Evolutionary conservation across 108 stramenopile genomes (phyloP).

Genomic region (Cyclostephanos tholiformis): DNA sequence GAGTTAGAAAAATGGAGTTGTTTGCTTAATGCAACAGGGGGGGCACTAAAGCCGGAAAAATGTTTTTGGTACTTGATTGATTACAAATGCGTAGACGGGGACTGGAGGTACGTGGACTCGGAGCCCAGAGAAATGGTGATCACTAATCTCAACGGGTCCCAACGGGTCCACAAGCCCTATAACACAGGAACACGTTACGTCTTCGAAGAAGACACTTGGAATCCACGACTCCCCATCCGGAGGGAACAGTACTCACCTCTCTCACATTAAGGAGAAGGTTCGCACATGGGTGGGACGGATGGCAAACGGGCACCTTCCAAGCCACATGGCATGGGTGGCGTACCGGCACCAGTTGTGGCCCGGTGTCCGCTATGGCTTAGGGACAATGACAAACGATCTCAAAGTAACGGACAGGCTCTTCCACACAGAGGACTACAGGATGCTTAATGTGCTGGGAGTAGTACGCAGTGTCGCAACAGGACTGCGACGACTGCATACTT

Average conservation of each 20-base stretch:
- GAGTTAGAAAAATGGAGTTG: neutral
- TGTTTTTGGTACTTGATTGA: too few species aligned
- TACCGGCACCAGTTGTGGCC: too few species aligned
- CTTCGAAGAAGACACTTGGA: neutral
- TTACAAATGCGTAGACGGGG: neutral
- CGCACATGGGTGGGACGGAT: neutral
- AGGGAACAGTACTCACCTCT: neutral
- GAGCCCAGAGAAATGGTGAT: neutral
- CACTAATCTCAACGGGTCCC: too few species aligned
- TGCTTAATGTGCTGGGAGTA: too few species aligned
- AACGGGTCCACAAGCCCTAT: neutral
- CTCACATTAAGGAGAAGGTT: neutral
- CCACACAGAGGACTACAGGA: too few species aligned
- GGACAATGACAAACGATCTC: too few species aligned
- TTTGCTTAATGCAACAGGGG: neutral
- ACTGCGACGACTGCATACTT: too few species aligned
- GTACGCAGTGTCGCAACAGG: too few species aligned
- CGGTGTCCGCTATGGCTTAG: too few species aligned
- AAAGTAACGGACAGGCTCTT: too few species aligned
- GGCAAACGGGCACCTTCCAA: neutral
- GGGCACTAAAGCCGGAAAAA: neutral
- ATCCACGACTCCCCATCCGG: neutral
- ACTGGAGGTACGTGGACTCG: neutral
- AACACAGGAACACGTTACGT: neutral
- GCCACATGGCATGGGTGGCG: neutral